A percentile compares a stretch with the other conserved stretches of the same genome.
These are phyloP conservation scores for Argentina anserina DNA, from an alignment of 306 rosid genomes.

Conservation along the genomic window DNA sequence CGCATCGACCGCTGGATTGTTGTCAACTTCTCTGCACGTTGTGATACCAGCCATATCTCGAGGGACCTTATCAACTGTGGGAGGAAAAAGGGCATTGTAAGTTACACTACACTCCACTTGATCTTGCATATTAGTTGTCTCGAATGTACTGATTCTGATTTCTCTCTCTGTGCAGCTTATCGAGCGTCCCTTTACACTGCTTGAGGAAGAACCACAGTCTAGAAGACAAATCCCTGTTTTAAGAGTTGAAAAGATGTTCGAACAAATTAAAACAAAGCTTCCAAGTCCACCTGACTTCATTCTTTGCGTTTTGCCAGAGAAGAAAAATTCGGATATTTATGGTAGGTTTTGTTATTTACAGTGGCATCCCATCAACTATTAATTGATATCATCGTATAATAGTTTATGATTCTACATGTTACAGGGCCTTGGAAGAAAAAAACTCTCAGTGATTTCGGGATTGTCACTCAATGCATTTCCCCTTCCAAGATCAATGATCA, in stretches of 20 bases:
- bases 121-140: background rate
- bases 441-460: constrained; percentile 72
- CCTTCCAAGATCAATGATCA: constrained; percentile 79
- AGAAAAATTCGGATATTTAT: constrained; percentile 68
- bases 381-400: constrained; percentile 11
- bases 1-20: constrained; percentile 62
- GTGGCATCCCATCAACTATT: background rate
- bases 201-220: constrained; percentile 69
- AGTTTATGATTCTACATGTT: constrained; percentile 17
- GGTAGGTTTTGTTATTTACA: constrained; percentile 38
- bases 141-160: constrained; percentile 12
- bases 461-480: constrained; percentile 75
- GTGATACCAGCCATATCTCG: constrained; percentile 76
- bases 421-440: constrained; percentile 92
- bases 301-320: constrained; percentile 85
- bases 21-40: constrained; percentile 86
- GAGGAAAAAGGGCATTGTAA: constrained; percentile 83
- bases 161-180: constrained; percentile 48
- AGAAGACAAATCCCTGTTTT: constrained; percentile 56
- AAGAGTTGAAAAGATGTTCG: constrained; percentile 87
- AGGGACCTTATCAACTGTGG: constrained; percentile 95
- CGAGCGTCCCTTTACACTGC: constrained; percentile 67
- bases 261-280: constrained; percentile 48
- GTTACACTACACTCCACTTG: constrained; percentile 22
- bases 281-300: constrained; percentile 57